Conservation (phyloP, 2,329 filamentous ascomycete genomes). For the Hypoxylon sp. region DNA sequence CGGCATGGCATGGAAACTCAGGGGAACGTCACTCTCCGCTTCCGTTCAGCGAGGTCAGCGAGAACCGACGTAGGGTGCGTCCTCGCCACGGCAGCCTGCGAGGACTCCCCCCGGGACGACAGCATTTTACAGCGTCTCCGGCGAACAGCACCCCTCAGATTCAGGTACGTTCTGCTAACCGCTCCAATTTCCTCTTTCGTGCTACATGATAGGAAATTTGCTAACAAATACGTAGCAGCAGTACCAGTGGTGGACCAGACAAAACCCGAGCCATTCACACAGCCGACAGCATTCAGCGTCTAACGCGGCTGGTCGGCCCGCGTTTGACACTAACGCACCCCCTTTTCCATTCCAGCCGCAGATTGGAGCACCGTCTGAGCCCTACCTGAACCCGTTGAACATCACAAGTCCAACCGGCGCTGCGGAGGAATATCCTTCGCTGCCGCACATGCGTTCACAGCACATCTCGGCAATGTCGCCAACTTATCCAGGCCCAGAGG, state of each 20-base stretch:
- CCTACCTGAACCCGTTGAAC: conserved; percentile 43
- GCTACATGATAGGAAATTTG: not conserved
- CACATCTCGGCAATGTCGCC: conserved; percentile 43
- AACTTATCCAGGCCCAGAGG: conserved; percentile 43
- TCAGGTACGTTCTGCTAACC: conserved; percentile 46
- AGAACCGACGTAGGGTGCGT: conserved; percentile 53
- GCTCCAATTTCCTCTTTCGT: not conserved
- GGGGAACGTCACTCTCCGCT: conserved; percentile 53
- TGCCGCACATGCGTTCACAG: conserved; percentile 45
- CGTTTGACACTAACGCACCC: conserved; percentile 33
- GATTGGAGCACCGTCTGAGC: conserved; percentile 35
- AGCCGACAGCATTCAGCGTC: conserved; percentile 39
- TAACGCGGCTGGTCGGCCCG: conserved; percentile 30
- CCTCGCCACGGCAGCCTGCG: conserved; percentile 51
- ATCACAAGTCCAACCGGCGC: conserved; percentile 13
- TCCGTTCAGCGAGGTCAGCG: conserved; percentile 47
- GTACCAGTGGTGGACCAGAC: conserved; percentile 41
- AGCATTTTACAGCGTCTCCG: conserved; percentile 40
- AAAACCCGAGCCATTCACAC: conserved; percentile 33
- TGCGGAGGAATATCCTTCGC: conserved; percentile 39
- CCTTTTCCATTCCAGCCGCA: conserved; percentile 42
- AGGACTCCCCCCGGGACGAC: conserved; percentile 46
- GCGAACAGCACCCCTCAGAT: conserved; percentile 43
- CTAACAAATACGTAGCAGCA: conserved; percentile 39
- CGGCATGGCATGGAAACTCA: conserved; percentile 38